phyloP scores from a whole-genome alignment of 371 early-diverging fungal genomes.

The Globomyces sp. region DNA sequence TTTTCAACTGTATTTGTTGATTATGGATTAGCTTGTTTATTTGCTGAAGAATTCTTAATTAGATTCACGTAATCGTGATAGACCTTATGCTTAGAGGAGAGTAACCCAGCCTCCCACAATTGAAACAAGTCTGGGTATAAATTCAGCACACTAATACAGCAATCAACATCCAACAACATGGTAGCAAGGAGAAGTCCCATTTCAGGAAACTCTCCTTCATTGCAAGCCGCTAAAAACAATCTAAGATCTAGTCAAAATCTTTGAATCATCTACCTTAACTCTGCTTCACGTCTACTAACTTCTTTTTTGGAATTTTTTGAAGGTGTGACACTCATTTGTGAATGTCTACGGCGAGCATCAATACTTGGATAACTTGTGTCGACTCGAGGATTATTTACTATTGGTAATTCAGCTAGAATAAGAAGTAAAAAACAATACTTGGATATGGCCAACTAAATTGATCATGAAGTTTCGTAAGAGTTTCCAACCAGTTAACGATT shows the following conservation, averaged over 20 bases:
- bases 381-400: not conserved
- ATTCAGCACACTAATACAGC: not conserved
- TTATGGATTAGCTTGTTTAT: not conserved
- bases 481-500: slow-evolving; percentile 24
- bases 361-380: not conserved
- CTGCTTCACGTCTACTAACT: not conserved
- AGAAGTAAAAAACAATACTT: slow-evolving; percentile 14
- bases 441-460: slow-evolving; percentile 40
- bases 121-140: not conserved
- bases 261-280: too few species aligned
- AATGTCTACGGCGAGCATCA: not conserved
- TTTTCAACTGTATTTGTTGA: too few species aligned
- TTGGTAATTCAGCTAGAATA: not conserved
- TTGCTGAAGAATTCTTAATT: not conserved
- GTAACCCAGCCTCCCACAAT: not conserved
- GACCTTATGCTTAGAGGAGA: not conserved
- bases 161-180: slow-evolving; percentile 16
- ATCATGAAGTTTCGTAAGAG: slow-evolving; percentile 31
- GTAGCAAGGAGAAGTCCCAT: slow-evolving; percentile 9
- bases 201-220: slow-evolving; percentile 15
- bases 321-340: slow-evolving; percentile 4
- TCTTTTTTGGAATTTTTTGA: slow-evolving; percentile 1
- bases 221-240: not conserved
- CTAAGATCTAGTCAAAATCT: not conserved
- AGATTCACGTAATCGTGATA: not conserved